These are phyloP conservation scores for Sphagnurus paluster DNA, from an alignment of 1,284 basidiomycete genomes.

Conservation along the genomic window DNA sequence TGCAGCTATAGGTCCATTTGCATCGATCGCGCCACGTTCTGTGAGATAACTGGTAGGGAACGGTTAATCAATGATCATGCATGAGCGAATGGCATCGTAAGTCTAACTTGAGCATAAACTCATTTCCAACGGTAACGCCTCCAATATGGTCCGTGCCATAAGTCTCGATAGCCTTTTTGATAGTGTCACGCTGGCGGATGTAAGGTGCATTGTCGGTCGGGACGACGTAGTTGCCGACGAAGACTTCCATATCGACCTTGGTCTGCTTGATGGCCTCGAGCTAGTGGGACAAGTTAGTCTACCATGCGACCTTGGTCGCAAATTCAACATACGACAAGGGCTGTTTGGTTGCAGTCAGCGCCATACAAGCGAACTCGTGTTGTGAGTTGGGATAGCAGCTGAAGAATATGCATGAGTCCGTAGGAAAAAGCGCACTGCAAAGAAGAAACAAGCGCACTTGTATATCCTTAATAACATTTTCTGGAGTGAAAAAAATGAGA, in stretches of 20 bases:
- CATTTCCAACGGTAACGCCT: conserved; percentile 83
- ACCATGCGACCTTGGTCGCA: background rate
- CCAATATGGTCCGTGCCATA: conserved; percentile 80
- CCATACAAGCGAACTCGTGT: conserved; percentile 46
- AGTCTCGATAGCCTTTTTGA: conserved; percentile 38
- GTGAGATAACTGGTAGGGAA: conserved; percentile 47
- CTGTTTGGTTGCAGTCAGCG: conserved; percentile 49
- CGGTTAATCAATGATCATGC: background rate
- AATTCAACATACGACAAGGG: conserved; percentile 37
- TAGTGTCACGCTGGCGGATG: conserved; percentile 53
- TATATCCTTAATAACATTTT: conserved; percentile 44
- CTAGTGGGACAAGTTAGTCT: conserved; percentile 21
- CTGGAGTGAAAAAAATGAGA: conserved; percentile 3
- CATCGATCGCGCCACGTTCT: conserved; percentile 37
- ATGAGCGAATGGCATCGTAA: background rate
- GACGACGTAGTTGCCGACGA: conserved; percentile 74
- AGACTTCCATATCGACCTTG: conserved; percentile 86
- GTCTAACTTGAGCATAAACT: conserved; percentile 77
- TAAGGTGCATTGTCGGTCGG: conserved; percentile 68
- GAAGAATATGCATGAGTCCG: background rate
- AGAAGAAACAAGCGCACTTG: conserved; percentile 30
- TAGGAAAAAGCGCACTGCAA: background rate
- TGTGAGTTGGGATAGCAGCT: conserved; percentile 50
- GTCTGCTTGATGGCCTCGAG: conserved; percentile 72
- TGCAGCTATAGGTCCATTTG: conserved; percentile 53